Evolutionary conservation across 805 yeast genomes (phyloP), one percentile per base, ranked within the genome.

Genomic region (Saccharomycopsis olivae): DNA sequence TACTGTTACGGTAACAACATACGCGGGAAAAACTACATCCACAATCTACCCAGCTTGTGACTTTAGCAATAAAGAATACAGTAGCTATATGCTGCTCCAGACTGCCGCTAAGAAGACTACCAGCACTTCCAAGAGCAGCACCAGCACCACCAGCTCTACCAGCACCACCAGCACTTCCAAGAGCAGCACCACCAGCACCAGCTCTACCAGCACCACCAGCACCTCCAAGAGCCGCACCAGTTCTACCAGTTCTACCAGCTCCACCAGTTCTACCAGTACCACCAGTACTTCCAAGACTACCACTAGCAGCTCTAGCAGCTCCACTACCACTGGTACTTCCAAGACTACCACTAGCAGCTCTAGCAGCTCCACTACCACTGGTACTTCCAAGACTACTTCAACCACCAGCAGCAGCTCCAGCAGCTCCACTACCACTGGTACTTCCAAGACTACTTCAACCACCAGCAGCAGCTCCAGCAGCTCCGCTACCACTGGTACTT

Each of bases 21-120:
- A 23, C 14, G 20, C 39, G 11, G 44, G 33, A 16, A 19, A 19
- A 36, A 17, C 40, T 21, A 40, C 44, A n/a, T 20, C 28, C 6
- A 18, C 29, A 6, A 14, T 30, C 21, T 18, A 29, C 14, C 25
- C 31, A 27, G 40, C 13, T 3, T 40, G 44, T 40, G 28, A 18
- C 20, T 33, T 33, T 19, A 33, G 19, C 19, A 39, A 33, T 16
- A 18, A 37, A 29, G 38, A 33, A 8, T 40, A 33, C 14, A 32
- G 41, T 11, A 29, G 33, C n/a, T 25, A 23, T 5, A 25, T 35
- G 38, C 11, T 30, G 17, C 18, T 39, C 14, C 17, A 35, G 15
- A 35, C 17, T 23, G 14, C 32, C 2, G n/a, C 23, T 6, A 20
- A 6, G 10, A 21, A 35, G 2, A n/a, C 23, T 17, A 13, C 33